Base-by-base conservation (phyloP, 2,329 filamentous ascomycete species). In the Didymella glomerata region DNA sequence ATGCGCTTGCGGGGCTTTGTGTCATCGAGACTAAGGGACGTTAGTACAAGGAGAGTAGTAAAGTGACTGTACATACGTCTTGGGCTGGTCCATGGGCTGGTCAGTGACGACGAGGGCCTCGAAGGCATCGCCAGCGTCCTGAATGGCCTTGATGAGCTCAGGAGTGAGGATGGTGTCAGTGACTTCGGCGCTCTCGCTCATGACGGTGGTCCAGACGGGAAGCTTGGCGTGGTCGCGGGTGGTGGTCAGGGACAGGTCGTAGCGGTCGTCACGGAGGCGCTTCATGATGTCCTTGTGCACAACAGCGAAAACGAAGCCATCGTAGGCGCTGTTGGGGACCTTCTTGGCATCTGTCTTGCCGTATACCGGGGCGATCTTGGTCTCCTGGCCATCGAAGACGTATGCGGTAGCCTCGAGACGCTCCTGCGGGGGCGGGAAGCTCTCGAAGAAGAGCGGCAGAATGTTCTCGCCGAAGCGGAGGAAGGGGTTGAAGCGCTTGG, bases 241-340 rank as follows among this genome's bases (percentile, higher is more conserved):
- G 65, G 88, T 88, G 41, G 95, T 97, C 68, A 99, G 86, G 52
- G 92, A 96, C 54, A 97, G 83, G 76, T 99, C 95, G 80, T 97
- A 99, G 69, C 95, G 91, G 64, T 97, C 92, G 47, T 97, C 91
- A 62, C 95, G 90, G 69, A 97, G 85, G 71, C 87, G 83, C 82
- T 91, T 92, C 94, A 99, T 98, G 76, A 85, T 81, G 70, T 93
- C 89, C 86, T 99, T 99, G 85, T 98, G 92, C 63, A 98, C 93
- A 67, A 99, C 79, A 48, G 93, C 94, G 86, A 91, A 98, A 65
- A 99, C 94, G 72, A 98, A 99, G 44, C 89, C 89, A 76, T 98
- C 95, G 72, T 90, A 98, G 38, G 80, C 80, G 58, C 86, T 88
- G 76, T 84, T 87, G 72, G 80, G 66, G 71, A 79, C 75, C 81